Evolutionary conservation across 2,329 filamentous ascomycete genomes (phyloP), one percentile per base, ranked within the genome.

Genomic region (Trichoderma arundinaceum): DNA sequence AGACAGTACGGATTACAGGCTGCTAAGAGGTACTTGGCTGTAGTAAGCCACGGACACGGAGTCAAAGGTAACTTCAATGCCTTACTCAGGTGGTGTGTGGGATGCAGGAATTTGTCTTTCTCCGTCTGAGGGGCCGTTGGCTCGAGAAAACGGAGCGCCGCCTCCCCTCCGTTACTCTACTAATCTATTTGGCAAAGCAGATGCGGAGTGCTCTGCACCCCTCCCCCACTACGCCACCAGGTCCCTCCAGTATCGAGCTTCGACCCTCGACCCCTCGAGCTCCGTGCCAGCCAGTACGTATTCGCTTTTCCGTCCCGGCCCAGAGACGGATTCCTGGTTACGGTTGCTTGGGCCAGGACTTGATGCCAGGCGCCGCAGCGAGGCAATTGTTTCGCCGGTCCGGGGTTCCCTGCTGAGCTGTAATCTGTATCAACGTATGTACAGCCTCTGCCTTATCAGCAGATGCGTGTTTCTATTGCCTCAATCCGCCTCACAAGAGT

Each of bases 211-310:
- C 10, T 2, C 19, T 63, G 39, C 59, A 54, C 59, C 59, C 59
- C 59, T 54, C 49, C 59, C 48, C 59, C 59, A 62, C 48, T 53
- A 59, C 41, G 59, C n/a, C 48, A 35, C 48, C 59, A 62, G 59
- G 46, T n/a, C 43, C n/a, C 43, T 13, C 8, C 39, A 41, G 39
- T 41, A 41, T 41, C 48, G 32, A 10, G 4, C 17, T 48, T 22
- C 41, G 28, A n/a, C n/a, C n/a, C n/a, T n/a, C n/a, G n/a, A n/a
- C n/a, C n/a, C n/a, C n/a, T n/a, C n/a, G n/a, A n/a, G n/a, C n/a
- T n/a, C n/a, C n/a, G n/a, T n/a, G n/a, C n/a, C n/a, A n/a, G n/a
- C n/a, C n/a, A 17, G 10, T 5, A 22, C 46, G 35, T 41, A 38
- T 48, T 62, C 44, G 59, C 59, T 35, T 49, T 43, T 43, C 48